Base-by-base conservation (phyloP, 768 basidiomycete species). In the Mycena olivaceomarginata region DNA sequence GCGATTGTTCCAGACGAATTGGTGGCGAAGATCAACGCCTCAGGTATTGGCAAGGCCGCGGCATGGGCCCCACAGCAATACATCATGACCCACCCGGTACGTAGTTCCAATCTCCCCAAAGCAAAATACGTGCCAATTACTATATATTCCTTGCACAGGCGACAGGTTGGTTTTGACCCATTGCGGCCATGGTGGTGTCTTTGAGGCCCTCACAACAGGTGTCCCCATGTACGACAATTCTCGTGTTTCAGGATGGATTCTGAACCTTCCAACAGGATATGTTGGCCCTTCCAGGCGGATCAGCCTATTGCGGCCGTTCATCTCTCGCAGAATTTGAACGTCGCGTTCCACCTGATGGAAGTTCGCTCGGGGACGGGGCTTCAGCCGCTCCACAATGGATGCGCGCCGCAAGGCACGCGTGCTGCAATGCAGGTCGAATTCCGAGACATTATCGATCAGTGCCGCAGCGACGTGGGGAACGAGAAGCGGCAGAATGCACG, bases 161-260 rank as follows among this genome's bases (percentile, higher is more conserved):
- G 0, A 76, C 75, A 1, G 69, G 70, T 0, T 76, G 70, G 69
- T 76, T 71, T 13, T 76, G 65, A 72, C 70, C 22, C 75, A 76
- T 39, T 45, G 70, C 39, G 69, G 75, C 4, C 68, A 76, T 46
- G 75, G 75, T 8, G 75, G 75, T 0, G 40, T 76, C 16, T 22
- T 45, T 1, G 75, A 76, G 22, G 20, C 75, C 2, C 68, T 76
- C 4, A 11, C 69, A 4, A 70, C 25, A 13, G 75, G 75, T 5
- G 56, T 71, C 9, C 75, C 68, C 7, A 57, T 76, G 75, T 76
- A 59, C 18, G 31, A 31, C 31, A 31, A 9, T 6, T 37, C 7
- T 13, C 37, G 6, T n/a, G 10, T 56, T 3, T 16, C 11, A 10
- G 8, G 57, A 22, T 45, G 39, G 20, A 11, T 51, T 62, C 51